Evolutionary conservation across 352 stramenopile genomes (phyloP).

Genomic region (Albugo laibachii): DNA sequence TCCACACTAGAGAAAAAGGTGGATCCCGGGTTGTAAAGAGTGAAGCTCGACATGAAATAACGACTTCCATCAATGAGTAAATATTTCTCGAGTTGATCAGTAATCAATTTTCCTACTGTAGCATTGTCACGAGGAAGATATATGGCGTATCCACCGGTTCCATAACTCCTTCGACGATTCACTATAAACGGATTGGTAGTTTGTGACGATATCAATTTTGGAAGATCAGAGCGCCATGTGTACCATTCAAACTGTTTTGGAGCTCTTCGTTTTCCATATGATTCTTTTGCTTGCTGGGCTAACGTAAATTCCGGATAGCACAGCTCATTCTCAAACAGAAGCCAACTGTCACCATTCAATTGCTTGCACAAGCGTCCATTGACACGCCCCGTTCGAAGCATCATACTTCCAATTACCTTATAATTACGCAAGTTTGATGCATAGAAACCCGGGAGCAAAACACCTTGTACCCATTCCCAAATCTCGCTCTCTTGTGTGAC

Average conservation of each 20-base stretch:
- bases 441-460: slow-evolving; percentile 52
- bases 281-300: slow-evolving; percentile 17
- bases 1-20: slow-evolving; percentile 61
- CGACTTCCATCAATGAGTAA: slow-evolving; percentile 42
- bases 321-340: slow-evolving; percentile 47
- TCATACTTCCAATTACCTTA: slow-evolving; percentile 32
- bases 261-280: slow-evolving; percentile 20
- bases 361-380: slow-evolving; percentile 20
- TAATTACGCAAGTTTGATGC: slow-evolving; percentile 38
- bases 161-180: slow-evolving; percentile 50
- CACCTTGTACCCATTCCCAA: slow-evolving; percentile 47
- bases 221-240: slow-evolving; percentile 18
- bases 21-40: slow-evolving; percentile 56
- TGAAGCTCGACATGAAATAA: slow-evolving; percentile 37
- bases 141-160: slow-evolving; percentile 41
- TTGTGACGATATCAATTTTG: slow-evolving; percentile 30
- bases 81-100: slow-evolving; percentile 25
- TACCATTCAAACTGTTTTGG: slow-evolving; percentile 16
- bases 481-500: slow-evolving; percentile 41
- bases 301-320: slow-evolving; percentile 44
- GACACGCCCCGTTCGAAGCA: slow-evolving; percentile 40
- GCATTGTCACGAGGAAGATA: slow-evolving; percentile 56
- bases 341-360: slow-evolving; percentile 24
- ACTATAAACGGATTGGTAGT: slow-evolving; percentile 48
- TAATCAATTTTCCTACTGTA: slow-evolving; percentile 18